phyloP scores from a whole-genome alignment of 441 rosid genomes.

The Arabidopsis hybrid region DNA sequence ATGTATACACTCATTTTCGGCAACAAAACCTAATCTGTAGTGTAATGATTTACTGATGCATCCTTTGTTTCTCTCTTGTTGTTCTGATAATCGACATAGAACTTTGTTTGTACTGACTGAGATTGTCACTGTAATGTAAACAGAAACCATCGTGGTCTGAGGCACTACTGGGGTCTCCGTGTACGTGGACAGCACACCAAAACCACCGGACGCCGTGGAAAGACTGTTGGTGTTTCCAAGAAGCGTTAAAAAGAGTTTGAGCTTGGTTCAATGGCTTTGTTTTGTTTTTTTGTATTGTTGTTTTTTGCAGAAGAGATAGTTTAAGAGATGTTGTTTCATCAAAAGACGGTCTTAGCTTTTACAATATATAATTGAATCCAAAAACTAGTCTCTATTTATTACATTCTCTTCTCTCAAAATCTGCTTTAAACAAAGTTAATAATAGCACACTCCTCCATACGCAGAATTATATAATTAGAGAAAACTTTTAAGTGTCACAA shows the following conservation, averaged over 20 bases:
- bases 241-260: constrained; percentile 60
- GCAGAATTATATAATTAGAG: background rate
- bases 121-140: background rate
- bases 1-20: background rate
- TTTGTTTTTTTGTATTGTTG: background rate
- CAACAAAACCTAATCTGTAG: background rate
- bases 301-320: constrained; percentile 20
- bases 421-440: background rate
- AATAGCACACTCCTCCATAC: no score
- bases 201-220: constrained; percentile 91
- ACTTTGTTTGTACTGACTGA: background rate
- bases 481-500: background rate
- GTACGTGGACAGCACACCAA: constrained; percentile 96
- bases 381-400: background rate
- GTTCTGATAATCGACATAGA: background rate
- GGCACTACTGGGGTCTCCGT: constrained; percentile 95
- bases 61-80: background rate
- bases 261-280: constrained; percentile 32
- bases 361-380: constrained; percentile 14
- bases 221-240: constrained; percentile 97
- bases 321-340: constrained; percentile 22
- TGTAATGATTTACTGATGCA: background rate
- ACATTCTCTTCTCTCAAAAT: background rate
- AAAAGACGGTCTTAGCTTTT: background rate
- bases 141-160: constrained; percentile 90